A percentile compares a stretch with the other conserved stretches of the same genome.
Conservation (phyloP, 208 protist genomes). For the Trypanosoma cruzi region DNA sequence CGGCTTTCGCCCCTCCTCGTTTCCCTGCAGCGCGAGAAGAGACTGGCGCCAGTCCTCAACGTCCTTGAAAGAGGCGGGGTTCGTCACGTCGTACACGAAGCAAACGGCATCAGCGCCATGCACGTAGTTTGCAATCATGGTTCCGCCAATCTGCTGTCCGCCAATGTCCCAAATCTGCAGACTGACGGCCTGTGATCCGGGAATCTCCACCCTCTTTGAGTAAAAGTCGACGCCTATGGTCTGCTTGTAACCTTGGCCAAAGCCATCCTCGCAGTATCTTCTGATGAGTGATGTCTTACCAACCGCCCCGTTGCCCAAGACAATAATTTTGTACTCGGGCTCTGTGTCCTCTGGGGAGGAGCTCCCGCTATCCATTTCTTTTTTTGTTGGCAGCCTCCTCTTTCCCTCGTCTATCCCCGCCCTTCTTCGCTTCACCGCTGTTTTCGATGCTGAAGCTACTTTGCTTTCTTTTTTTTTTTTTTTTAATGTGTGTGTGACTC, state of each 20-base stretch:
- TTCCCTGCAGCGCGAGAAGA: slow-evolving; percentile 37
- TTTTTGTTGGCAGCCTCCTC: not conserved
- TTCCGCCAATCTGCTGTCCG: slow-evolving; percentile 92
- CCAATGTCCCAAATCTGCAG: slow-evolving; percentile 97
- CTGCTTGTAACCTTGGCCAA: slow-evolving; percentile 93
- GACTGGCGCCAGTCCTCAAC: slow-evolving; percentile 91
- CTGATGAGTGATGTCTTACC: slow-evolving; percentile 94
- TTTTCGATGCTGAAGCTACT: not conserved
- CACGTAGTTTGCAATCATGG: slow-evolving; percentile 96
- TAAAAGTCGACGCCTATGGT: slow-evolving; percentile 97
- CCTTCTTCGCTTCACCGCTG: not conserved
- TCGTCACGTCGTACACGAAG: slow-evolving; percentile 95
- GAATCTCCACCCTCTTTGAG: slow-evolving; percentile 87
- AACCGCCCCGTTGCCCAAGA: slow-evolving; percentile 87
- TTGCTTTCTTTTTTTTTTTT: too few relatives aligned
- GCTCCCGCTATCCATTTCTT: slow-evolving; percentile 74
- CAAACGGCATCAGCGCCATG: slow-evolving; percentile 90
- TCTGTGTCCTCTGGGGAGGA: slow-evolving; percentile 40
- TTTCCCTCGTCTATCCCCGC: not conserved
- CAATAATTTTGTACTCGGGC: slow-evolving; percentile 67
- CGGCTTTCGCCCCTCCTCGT: slow-evolving; percentile 32
- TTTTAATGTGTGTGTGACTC: too few relatives aligned
- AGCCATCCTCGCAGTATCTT: slow-evolving; percentile 87
- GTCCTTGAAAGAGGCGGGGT: slow-evolving; percentile 90
- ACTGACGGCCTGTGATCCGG: slow-evolving; percentile 53